phyloP scores from a whole-genome alignment of 2,329 filamentous ascomycete genomes.

The Neoarthrinium moseri region DNA sequence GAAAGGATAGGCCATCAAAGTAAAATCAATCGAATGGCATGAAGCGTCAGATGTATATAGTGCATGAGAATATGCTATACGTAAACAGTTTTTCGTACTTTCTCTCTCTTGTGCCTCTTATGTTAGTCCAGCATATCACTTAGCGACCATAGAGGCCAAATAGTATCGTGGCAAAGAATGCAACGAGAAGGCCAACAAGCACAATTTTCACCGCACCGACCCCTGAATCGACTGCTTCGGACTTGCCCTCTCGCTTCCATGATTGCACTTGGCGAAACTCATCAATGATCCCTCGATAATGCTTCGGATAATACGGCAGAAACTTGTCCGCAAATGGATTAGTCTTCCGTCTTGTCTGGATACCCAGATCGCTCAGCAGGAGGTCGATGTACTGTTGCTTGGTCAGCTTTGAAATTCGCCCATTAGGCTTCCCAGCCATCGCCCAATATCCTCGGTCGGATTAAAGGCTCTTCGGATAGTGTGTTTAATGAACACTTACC shows the following conservation, averaged over 20 bases:
- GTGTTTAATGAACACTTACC: conserved; percentile 17
- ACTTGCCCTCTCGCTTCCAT: background rate
- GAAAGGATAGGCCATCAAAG: background rate
- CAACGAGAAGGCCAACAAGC: background rate
- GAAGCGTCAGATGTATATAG: background rate
- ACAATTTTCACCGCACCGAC: background rate
- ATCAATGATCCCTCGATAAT: conserved; percentile 15
- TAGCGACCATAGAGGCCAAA: background rate
- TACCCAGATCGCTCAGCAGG: conserved; percentile 14
- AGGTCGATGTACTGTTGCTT: conserved; percentile 17
- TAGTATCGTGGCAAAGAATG: background rate
- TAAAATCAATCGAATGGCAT: background rate
- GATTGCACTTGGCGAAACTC: conserved; percentile 13
- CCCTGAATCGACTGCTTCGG: background rate
- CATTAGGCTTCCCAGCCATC: background rate
- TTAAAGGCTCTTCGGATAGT: background rate
- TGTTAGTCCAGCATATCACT: background rate
- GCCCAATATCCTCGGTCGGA: background rate
- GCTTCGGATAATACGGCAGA: conserved; percentile 11
- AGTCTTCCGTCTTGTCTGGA: conserved; percentile 15
- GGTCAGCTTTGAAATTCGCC: background rate
- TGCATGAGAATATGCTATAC: background rate
- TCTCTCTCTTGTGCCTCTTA: background rate
- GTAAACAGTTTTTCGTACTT: background rate
- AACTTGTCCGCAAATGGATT: conserved; percentile 16